Evolutionary conservation across 495 filamentous ascomycete genomes (phyloP).

Genomic region (Xylaria venustula): DNA sequence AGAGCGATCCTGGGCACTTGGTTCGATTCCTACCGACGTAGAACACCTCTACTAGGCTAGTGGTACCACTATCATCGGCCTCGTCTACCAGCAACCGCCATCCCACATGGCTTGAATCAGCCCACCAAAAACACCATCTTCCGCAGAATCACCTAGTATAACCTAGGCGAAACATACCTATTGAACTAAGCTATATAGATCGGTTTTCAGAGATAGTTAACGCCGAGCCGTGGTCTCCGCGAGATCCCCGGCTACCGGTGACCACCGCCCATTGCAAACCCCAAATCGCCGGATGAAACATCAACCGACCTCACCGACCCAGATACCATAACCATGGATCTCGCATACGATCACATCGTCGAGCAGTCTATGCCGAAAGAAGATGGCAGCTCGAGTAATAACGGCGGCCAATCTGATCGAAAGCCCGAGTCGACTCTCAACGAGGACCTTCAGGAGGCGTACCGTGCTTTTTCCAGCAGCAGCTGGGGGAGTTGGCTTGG

Average conservation of each 20-base stretch:
- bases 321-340: constrained; percentile 65
- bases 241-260: background rate
- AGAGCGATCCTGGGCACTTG: background rate
- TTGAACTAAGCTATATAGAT: background rate
- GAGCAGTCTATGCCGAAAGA: constrained; percentile 73
- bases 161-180: background rate
- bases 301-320: background rate
- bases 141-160: background rate
- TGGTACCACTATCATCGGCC: constrained; percentile 16
- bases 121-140: background rate
- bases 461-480: constrained; percentile 85
- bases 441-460: constrained; percentile 89
- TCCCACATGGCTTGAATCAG: constrained; percentile 6
- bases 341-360: constrained; percentile 96
- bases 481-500: constrained; percentile 89
- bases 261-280: constrained; percentile 4
- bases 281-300: constrained; percentile 6
- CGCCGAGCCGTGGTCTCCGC: background rate
- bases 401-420: constrained; percentile 31
- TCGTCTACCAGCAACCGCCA: constrained; percentile 15
- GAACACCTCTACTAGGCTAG: background rate
- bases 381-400: constrained; percentile 36
- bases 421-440: constrained; percentile 65
- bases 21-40: background rate
- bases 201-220: background rate